phyloP scores from a whole-genome alignment of 371 early-diverging fungal species.

The Syncephalis plumigaleata region DNA sequence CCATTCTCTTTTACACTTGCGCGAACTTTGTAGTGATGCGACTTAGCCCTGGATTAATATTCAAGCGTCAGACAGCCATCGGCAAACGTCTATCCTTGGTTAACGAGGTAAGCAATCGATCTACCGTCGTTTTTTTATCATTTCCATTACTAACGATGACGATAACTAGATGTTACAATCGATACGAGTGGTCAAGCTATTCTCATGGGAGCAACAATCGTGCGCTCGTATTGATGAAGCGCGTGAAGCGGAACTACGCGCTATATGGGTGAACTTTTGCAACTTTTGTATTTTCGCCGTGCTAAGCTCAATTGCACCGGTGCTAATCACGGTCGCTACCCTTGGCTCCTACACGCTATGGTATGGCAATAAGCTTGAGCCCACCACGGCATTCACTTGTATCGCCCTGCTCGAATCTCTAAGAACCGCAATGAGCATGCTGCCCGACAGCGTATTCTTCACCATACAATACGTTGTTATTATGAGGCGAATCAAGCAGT shows the following conservation, averaged over 20 bases:
- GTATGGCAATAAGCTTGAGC: constrained; percentile 29
- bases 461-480: constrained; percentile 29
- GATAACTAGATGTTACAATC: constrained; percentile 33
- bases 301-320: constrained; percentile 24
- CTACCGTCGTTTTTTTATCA: neutral
- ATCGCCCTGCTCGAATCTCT: constrained; percentile 32
- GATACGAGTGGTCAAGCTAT: constrained; percentile 49
- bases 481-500: constrained; percentile 26
- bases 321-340: constrained; percentile 28
- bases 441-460: constrained; percentile 31
- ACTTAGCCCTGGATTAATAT: neutral
- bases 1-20: no score
- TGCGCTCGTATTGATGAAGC: constrained; percentile 23
- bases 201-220: constrained; percentile 47
- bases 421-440: constrained; percentile 27
- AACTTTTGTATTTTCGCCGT: constrained; percentile 20
- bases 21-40: no score
- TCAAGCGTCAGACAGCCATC: constrained; percentile 10
- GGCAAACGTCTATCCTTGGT: constrained; percentile 25
- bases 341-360: constrained; percentile 34
- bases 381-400: constrained; percentile 40
- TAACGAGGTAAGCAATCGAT: constrained; percentile 16
- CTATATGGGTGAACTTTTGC: constrained; percentile 16
- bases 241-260: constrained; percentile 26
- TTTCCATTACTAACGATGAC: constrained; percentile 1